A percentile compares a stretch with the other conserved stretches of the same genome.
These are phyloP conservation scores for Verticillium longisporum DNA, from an alignment of 2,329 filamentous ascomycete species.

Conservation along the genomic window DNA sequence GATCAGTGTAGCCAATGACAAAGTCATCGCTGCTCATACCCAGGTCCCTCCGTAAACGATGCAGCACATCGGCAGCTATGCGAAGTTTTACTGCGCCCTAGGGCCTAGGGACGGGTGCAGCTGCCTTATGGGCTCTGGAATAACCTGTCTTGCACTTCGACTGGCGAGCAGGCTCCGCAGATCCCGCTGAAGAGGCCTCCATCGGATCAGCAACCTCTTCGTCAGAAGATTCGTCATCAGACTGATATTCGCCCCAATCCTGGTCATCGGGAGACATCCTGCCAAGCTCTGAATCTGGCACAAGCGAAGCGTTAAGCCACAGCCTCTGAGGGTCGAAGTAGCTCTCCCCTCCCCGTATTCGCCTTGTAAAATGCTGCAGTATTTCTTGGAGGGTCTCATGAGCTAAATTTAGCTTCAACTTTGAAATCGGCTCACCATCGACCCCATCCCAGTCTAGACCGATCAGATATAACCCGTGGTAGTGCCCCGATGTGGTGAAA, in stretches of 20 bases:
- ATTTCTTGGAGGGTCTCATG: conserved; percentile 35
- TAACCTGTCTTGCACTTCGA: not conserved
- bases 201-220: conserved; percentile 25
- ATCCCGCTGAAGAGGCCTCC: not conserved
- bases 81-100: conserved; percentile 41
- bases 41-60: conserved; percentile 54
- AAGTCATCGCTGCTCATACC: conserved; percentile 44
- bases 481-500: conserved; percentile 31
- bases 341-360: conserved; percentile 35
- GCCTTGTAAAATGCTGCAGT: conserved; percentile 40
- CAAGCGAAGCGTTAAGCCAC: conserved; percentile 39
- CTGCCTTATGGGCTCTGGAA: conserved; percentile 3
- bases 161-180: not conserved
- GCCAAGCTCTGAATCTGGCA: conserved; percentile 29
- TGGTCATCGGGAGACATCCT: conserved; percentile 37
- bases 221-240: conserved; percentile 35
- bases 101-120: conserved; percentile 14
- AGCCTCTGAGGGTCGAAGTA: conserved; percentile 41
- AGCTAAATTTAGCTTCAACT: conserved; percentile 23
- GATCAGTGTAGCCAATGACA: conserved; percentile 54
- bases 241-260: conserved; percentile 42
- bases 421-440: conserved; percentile 23
- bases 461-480: conserved; percentile 55
- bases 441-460: conserved; percentile 37
- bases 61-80: conserved; percentile 51